Evolutionary conservation across 768 basidiomycete genomes (phyloP).

Genomic region (Epithele typhae): DNA sequence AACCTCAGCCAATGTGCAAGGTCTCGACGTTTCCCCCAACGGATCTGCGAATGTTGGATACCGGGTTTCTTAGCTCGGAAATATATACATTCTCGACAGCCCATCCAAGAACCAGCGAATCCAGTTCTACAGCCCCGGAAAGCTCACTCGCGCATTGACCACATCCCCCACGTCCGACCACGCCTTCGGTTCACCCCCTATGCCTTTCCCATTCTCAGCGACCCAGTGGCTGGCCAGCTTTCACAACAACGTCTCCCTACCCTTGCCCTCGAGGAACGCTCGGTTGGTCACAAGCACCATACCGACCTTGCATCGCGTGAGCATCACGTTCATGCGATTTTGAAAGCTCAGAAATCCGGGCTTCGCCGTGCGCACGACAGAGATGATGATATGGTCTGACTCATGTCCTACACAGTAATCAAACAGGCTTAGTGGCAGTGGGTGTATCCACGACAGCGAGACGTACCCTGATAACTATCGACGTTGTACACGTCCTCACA

Average conservation of each 20-base stretch:
- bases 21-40: too few species aligned
- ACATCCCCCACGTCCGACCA: slow-evolving; percentile 7
- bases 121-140: too few species aligned
- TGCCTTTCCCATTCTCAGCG: too few species aligned
- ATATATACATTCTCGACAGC: too few species aligned
- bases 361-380: slow-evolving; percentile 39
- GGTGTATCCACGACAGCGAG: not conserved
- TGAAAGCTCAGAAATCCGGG: slow-evolving; percentile 43
- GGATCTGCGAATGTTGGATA: too few species aligned
- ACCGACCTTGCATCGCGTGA: slow-evolving; percentile 39
- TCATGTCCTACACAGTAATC: slow-evolving; percentile 42
- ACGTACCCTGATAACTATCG: slow-evolving; percentile 50
- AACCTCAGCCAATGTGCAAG: too few species aligned
- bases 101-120: too few species aligned
- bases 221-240: slow-evolving; percentile 27
- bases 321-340: slow-evolving; percentile 49
- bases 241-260: slow-evolving; percentile 39
- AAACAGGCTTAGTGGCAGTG: too few species aligned
- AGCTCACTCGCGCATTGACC: not conserved
- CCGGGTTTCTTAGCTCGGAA: too few species aligned
- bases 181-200: slow-evolving; percentile 3
- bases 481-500: slow-evolving; percentile 47
- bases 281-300: slow-evolving; percentile 46
- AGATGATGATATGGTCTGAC: slow-evolving; percentile 44
- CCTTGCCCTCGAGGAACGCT: slow-evolving; percentile 30